A percentile compares a stretch with the other conserved stretches of the same genome.
phyloP scores from a whole-genome alignment of 495 filamentous ascomycete genomes.

The Geopyxis carbonaria region DNA sequence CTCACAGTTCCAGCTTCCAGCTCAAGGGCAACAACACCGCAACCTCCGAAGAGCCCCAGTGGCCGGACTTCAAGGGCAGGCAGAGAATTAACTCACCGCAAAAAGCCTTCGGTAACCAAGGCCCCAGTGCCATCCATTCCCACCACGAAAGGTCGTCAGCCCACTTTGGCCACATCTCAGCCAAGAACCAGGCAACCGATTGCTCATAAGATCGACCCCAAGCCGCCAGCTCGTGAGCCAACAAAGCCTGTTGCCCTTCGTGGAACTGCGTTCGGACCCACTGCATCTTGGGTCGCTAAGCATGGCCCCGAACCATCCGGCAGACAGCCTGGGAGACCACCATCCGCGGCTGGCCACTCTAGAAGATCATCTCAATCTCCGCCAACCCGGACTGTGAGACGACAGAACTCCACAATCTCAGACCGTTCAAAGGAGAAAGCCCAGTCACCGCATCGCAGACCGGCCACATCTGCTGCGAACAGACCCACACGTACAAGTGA shows the following conservation, averaged over 20 bases:
- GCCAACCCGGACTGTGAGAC: background rate
- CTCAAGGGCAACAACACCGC: background rate
- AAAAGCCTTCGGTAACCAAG: background rate
- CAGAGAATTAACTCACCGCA: background rate
- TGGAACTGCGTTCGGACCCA: constrained; percentile 18
- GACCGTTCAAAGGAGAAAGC: constrained; percentile 10
- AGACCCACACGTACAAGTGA: too few species aligned
- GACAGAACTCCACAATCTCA: constrained; percentile 4
- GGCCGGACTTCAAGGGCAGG: too few species aligned
- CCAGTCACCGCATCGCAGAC: constrained; percentile 9
- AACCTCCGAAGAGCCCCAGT: background rate
- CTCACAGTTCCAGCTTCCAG: background rate
- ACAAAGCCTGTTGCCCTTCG: constrained; percentile 20
- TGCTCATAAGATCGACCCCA: constrained; percentile 11
- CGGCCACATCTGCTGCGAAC: background rate
- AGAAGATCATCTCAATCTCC: background rate
- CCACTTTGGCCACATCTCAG: constrained; percentile 6
- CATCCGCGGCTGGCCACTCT: constrained; percentile 19
- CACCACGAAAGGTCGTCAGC: constrained; percentile 12
- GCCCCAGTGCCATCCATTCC: constrained; percentile 12
- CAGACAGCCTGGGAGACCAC: constrained; percentile 7
- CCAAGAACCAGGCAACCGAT: constrained; percentile 7
- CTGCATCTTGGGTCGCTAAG: constrained; percentile 16
- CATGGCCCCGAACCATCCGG: background rate
- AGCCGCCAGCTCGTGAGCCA: constrained; percentile 11